Conservation (phyloP, 2,329 filamentous ascomycete genomes). For the Daldinia sp. region DNA sequence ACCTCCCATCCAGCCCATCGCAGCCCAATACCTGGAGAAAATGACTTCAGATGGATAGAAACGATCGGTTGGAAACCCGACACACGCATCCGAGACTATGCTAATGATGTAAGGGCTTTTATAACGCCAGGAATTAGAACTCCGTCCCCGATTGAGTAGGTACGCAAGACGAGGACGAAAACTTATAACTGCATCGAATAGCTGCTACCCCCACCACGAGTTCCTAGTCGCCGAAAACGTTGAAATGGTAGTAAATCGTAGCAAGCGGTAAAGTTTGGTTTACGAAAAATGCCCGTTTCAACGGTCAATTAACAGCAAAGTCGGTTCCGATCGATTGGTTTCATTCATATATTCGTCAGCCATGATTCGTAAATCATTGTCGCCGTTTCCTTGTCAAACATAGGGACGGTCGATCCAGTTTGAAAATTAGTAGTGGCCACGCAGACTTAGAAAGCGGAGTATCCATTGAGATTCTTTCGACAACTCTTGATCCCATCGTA, state of each 20-base stretch:
- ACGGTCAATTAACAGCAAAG: conserved; percentile 15
- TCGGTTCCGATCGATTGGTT: conserved; percentile 21
- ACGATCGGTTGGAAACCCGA: conserved; percentile 11
- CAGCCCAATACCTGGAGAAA: conserved; percentile 20
- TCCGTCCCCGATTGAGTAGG: neutral
- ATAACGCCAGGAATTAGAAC: neutral
- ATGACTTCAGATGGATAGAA: conserved; percentile 27
- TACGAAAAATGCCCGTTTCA: conserved; percentile 5
- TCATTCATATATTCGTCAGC: conserved; percentile 37
- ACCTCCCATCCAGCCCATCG: conserved; percentile 20
- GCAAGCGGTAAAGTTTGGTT: neutral
- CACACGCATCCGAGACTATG: conserved; percentile 8
- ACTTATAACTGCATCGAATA: neutral
- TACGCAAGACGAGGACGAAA: neutral
- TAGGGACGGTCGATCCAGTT: conserved; percentile 11
- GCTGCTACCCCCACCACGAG: neutral
- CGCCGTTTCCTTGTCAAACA: conserved; percentile 24
- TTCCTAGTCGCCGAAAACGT: conserved; percentile 4
- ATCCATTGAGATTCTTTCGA: conserved; percentile 11
- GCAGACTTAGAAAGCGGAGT: conserved; percentile 3
- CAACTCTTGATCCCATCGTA: conserved; percentile 1
- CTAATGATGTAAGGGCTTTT: neutral
- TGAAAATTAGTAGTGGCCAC: conserved; percentile 7
- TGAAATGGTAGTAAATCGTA: conserved; percentile 5
- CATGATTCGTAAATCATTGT: conserved; percentile 42